Percentiles rank a stretch among this genome's conserved stretches.
phyloP scores from a whole-genome alignment of 192 early-diverging fungal species.

The Umbelopsis vinacea region DNA sequence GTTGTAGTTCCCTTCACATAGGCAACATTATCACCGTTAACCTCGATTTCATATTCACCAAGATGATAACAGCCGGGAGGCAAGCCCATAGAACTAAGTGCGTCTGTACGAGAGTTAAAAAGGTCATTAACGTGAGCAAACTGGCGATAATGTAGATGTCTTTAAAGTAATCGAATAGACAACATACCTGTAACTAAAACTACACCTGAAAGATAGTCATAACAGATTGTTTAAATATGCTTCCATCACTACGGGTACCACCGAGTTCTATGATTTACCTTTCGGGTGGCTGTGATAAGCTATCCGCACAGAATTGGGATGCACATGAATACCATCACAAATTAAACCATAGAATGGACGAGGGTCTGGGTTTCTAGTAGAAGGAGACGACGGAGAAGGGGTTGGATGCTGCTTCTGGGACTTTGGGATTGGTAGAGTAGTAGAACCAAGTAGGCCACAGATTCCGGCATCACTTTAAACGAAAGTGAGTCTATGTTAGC shows the following conservation, averaged over 20 bases:
- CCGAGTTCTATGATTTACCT: conserved; percentile 35
- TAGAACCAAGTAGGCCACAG: conserved; percentile 69
- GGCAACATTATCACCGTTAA: conserved; percentile 69
- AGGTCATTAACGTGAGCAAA: too few species aligned
- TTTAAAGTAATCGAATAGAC: neutral
- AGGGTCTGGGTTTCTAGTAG: conserved; percentile 36
- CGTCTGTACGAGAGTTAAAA: conserved; percentile 70
- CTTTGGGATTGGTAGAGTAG: conserved; percentile 23
- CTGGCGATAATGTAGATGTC: too few species aligned
- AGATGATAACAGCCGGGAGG: conserved; percentile 69
- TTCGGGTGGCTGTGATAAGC: conserved; percentile 77
- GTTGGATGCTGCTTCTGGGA: conserved; percentile 16
- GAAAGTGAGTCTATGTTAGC: conserved; percentile 42
- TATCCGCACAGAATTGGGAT: conserved; percentile 75
- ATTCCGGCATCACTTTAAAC: conserved; percentile 82
- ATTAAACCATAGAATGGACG: conserved; percentile 82
- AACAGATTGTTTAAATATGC: neutral
- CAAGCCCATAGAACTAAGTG: conserved; percentile 73
- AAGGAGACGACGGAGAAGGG: conserved; percentile 23
- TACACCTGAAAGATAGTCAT: neutral
- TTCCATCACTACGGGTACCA: neutral
- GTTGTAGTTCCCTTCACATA: conserved; percentile 20
- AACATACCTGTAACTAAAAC: neutral
- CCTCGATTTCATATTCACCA: conserved; percentile 68
- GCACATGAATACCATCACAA: conserved; percentile 78